Conservation (phyloP, 2,329 filamentous ascomycete species). For the Nemania sp. region DNA sequence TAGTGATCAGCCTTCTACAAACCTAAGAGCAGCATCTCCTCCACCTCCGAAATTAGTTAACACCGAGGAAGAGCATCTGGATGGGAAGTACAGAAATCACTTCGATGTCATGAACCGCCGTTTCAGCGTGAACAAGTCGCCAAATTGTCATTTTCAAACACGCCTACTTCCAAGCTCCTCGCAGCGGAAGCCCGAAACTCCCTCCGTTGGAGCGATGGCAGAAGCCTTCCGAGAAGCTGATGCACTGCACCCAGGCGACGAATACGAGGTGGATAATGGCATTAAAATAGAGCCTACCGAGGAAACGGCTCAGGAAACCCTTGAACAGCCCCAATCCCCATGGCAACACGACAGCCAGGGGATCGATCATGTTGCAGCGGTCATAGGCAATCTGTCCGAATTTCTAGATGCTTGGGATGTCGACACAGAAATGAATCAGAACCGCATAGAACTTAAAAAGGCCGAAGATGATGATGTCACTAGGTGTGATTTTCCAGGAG, state of each 20-base stretch:
- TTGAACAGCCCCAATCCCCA: conserved; percentile 33
- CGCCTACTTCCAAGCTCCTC: conserved; percentile 48
- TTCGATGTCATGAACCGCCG: conserved; percentile 50
- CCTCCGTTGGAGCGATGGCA: conserved; percentile 51
- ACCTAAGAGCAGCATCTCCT: conserved; percentile 44
- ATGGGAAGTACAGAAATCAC: conserved; percentile 50
- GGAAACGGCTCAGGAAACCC: conserved; percentile 8
- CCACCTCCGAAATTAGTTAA: conserved; percentile 45
- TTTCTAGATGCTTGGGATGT: conserved; percentile 49
- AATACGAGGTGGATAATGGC: conserved; percentile 10
- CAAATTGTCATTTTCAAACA: conserved; percentile 29
- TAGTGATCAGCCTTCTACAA: conserved; percentile 17
- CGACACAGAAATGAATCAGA: conserved; percentile 42
- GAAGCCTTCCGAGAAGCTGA: conserved; percentile 54
- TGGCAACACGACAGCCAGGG: conserved; percentile 40
- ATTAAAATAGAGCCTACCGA: conserved; percentile 5
- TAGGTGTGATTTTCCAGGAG: no score
- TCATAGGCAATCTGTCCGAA: conserved; percentile 50
- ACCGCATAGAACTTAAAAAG: conserved; percentile 14
- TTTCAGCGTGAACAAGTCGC: conserved; percentile 19
- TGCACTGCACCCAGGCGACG: conserved; percentile 10
- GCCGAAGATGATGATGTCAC: not conserved
- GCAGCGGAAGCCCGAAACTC: conserved; percentile 46
- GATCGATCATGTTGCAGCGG: conserved; percentile 50
- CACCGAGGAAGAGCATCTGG: conserved; percentile 38